phyloP scores from a whole-genome alignment of 2,329 filamentous ascomycete species.

The Colletotrichum godetiae region DNA sequence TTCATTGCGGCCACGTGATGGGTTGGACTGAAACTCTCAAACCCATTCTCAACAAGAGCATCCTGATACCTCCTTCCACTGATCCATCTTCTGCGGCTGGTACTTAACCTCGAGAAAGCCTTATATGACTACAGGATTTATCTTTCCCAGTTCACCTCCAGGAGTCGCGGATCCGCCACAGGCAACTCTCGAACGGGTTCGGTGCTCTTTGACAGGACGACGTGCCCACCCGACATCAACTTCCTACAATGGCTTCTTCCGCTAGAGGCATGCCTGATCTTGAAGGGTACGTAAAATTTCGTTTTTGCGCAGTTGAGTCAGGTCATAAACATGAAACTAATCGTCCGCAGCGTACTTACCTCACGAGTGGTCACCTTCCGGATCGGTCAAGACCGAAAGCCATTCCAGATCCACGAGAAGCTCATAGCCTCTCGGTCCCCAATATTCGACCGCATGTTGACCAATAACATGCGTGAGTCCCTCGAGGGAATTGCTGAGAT shows the following conservation, averaged over 20 bases:
- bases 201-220: background rate
- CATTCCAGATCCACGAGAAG: conserved; percentile 11
- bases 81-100: background rate
- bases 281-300: background rate
- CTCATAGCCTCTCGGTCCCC: background rate
- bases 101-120: background rate
- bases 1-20: background rate
- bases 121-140: background rate
- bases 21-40: background rate
- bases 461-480: background rate
- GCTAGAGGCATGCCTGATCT: background rate
- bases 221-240: background rate
- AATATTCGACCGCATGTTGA: background rate
- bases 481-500: background rate
- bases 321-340: background rate
- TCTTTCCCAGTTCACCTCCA: background rate
- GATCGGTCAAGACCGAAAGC: background rate
- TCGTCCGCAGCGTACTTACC: background rate
- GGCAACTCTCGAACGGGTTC: background rate
- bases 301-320: background rate
- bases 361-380: background rate
- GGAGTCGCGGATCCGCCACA: background rate
- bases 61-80: background rate
- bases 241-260: background rate
- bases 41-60: background rate